These are phyloP conservation scores for Gaultheria prostrata DNA, from an alignment of 148 eudicot species.

Conservation along the genomic window DNA sequence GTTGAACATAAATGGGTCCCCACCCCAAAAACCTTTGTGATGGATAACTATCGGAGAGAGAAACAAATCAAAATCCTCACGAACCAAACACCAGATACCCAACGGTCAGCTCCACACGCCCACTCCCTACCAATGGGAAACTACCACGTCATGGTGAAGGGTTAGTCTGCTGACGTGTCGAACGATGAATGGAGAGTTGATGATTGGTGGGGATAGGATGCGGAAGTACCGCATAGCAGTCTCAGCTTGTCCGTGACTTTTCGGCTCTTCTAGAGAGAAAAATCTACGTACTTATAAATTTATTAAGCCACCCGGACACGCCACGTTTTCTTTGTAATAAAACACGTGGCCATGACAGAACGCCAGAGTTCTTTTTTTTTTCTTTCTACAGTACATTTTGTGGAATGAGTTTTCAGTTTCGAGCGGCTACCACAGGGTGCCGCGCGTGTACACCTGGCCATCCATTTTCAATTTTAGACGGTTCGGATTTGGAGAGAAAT, in stretches of 20 bases:
- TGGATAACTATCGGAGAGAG: background rate
- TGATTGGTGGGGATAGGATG: background rate
- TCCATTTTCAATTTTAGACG: too few relatives aligned
- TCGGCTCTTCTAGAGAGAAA: background rate
- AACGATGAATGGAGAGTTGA: background rate
- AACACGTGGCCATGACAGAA: background rate
- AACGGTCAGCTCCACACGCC: background rate
- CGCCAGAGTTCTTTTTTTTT: background rate
- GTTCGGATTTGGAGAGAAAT: too few relatives aligned
- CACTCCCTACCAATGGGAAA: background rate
- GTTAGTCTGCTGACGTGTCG: background rate
- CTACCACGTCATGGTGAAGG: background rate
- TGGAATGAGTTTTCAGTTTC: too few relatives aligned
- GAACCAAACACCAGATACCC: background rate
- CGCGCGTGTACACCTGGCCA: too few relatives aligned
- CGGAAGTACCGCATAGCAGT: background rate
- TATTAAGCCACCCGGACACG: background rate
- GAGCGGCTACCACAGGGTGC: too few relatives aligned
- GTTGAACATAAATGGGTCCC: background rate
- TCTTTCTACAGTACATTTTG: too few relatives aligned
- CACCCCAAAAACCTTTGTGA: background rate
- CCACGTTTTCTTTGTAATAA: background rate
- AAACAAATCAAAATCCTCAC: background rate
- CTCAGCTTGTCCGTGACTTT: constrained; percentile 10
- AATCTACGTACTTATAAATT: too few relatives aligned